A percentile compares a stretch with the other conserved stretches of the same genome.
Evolutionary conservation across 805 yeast species (phyloP).

Genomic region (Cyberlindnera americana): DNA sequence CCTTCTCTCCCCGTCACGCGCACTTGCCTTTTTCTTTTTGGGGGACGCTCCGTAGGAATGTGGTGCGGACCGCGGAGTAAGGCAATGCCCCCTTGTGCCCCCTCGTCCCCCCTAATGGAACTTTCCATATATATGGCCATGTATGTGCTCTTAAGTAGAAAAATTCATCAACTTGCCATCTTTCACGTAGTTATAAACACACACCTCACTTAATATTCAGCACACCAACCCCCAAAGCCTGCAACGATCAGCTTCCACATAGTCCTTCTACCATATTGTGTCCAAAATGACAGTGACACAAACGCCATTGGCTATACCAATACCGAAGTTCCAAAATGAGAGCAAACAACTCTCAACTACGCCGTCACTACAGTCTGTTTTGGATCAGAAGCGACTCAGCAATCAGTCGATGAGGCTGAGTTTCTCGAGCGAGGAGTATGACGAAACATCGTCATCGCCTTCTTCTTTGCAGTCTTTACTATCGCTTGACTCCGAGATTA

Average conservation of each 20-base stretch:
- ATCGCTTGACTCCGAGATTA: slow-evolving; percentile 18
- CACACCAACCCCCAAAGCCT: neutral
- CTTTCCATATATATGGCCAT: neutral
- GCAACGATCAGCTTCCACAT: too few relatives aligned
- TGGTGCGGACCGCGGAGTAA: slow-evolving; percentile 1
- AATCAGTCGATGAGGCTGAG: slow-evolving; percentile 10
- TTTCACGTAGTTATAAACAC: too few relatives aligned
- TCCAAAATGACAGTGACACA: slow-evolving; percentile 4
- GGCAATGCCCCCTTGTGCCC: neutral
- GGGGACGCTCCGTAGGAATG: too few relatives aligned
- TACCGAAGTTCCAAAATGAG: slow-evolving; percentile 12
- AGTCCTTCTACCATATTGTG: too few relatives aligned
- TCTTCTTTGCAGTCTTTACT: slow-evolving; percentile 11
- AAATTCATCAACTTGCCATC: too few relatives aligned
- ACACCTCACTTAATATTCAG: too few relatives aligned
- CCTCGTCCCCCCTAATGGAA: too few relatives aligned
- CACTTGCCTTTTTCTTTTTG: too few relatives aligned
- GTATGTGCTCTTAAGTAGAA: too few relatives aligned
- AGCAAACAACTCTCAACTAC: slow-evolving; percentile 4
- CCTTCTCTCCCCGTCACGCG: slow-evolving; percentile 1
- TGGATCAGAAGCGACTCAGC: slow-evolving; percentile 21
- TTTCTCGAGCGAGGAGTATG: slow-evolving; percentile 2
- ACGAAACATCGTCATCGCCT: slow-evolving; percentile 7
- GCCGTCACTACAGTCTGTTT: slow-evolving; percentile 25
- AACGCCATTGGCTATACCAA: slow-evolving; percentile 23